Evolutionary conservation across 2,329 filamentous ascomycete genomes (phyloP).

Genomic region (Fusarium oligoseptatum): DNA sequence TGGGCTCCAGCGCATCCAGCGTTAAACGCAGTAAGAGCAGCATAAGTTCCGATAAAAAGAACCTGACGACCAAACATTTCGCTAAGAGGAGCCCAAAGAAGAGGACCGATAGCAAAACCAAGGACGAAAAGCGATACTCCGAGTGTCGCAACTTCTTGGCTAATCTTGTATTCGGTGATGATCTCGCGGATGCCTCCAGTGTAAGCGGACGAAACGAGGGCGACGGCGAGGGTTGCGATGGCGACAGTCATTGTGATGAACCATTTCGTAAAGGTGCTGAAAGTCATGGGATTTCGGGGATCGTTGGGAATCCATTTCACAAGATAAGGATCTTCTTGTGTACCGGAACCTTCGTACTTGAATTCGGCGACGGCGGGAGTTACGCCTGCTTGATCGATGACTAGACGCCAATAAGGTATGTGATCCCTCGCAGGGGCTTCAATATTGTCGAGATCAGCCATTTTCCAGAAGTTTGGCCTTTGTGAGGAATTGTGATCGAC

Average conservation of each 20-base stretch:
- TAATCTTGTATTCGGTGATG: conserved; percentile 33
- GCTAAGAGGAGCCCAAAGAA: conserved; percentile 80
- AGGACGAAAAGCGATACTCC: conserved; percentile 39
- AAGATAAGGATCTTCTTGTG: conserved; percentile 34
- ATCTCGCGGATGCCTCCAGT: conserved; percentile 35
- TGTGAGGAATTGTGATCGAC: background rate
- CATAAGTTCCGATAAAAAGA: conserved; percentile 68
- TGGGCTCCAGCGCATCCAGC: conserved; percentile 80
- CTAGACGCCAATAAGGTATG: conserved; percentile 38
- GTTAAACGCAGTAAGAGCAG: conserved; percentile 79
- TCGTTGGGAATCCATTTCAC: conserved; percentile 41
- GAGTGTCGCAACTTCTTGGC: conserved; percentile 37
- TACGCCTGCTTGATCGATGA: conserved; percentile 33
- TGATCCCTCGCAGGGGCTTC: conserved; percentile 30
- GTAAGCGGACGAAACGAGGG: conserved; percentile 35
- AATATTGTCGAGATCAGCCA: conserved; percentile 33
- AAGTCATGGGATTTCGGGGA: conserved; percentile 35
- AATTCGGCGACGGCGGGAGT: conserved; percentile 34
- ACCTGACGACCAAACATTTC: conserved; percentile 78
- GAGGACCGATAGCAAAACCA: conserved; percentile 72
- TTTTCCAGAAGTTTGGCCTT: conserved; percentile 6
- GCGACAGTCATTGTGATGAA: conserved; percentile 40
- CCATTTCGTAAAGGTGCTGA: conserved; percentile 33
- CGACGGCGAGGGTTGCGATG: conserved; percentile 31
- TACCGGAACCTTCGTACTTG: conserved; percentile 38